These are phyloP conservation scores for Coemansia aciculifera DNA, from an alignment of 192 early-diverging fungal genomes.

Conservation along the genomic window DNA sequence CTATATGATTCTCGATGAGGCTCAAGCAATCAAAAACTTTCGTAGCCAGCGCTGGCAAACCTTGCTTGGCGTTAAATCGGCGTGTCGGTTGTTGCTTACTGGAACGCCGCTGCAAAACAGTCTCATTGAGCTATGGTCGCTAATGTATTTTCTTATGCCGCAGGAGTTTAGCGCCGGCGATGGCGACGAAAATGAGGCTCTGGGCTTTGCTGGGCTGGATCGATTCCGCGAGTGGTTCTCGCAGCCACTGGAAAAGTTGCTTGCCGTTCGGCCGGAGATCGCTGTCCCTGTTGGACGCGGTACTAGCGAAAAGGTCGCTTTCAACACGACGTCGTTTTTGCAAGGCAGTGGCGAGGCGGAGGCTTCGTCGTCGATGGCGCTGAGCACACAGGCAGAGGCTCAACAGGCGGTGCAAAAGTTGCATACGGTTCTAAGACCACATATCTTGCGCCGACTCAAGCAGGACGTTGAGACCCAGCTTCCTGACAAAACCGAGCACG, in stretches of 20 bases:
- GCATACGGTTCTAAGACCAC: slow-evolving; percentile 73
- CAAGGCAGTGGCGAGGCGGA: slow-evolving; percentile 56
- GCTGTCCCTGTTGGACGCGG: slow-evolving; percentile 31
- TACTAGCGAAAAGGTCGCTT: slow-evolving; percentile 56
- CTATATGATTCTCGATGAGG: slow-evolving; percentile 93
- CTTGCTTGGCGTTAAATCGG: slow-evolving; percentile 74
- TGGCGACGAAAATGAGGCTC: slow-evolving; percentile 61
- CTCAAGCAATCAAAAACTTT: slow-evolving; percentile 93
- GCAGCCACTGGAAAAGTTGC: slow-evolving; percentile 79
- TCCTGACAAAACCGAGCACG: slow-evolving; percentile 87
- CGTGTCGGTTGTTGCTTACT: slow-evolving; percentile 88
- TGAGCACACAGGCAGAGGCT: slow-evolving; percentile 38
- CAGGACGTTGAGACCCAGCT: slow-evolving; percentile 95
- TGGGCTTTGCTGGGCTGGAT: slow-evolving; percentile 77
- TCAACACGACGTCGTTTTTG: slow-evolving; percentile 62
- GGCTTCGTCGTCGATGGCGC: slow-evolving; percentile 52
- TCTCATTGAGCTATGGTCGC: slow-evolving; percentile 82
- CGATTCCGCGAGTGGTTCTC: slow-evolving; percentile 88
- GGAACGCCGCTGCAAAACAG: slow-evolving; percentile 97
- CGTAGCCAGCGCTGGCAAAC: slow-evolving; percentile 88
- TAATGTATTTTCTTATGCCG: slow-evolving; percentile 93
- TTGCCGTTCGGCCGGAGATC: slow-evolving; percentile 68
- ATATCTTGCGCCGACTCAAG: slow-evolving; percentile 92
- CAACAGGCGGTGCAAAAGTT: slow-evolving; percentile 76
- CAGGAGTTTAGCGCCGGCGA: slow-evolving; percentile 72